Conservation (phyloP, 2,329 filamentous ascomycete species). For the Keithomyces neogunnii region DNA sequence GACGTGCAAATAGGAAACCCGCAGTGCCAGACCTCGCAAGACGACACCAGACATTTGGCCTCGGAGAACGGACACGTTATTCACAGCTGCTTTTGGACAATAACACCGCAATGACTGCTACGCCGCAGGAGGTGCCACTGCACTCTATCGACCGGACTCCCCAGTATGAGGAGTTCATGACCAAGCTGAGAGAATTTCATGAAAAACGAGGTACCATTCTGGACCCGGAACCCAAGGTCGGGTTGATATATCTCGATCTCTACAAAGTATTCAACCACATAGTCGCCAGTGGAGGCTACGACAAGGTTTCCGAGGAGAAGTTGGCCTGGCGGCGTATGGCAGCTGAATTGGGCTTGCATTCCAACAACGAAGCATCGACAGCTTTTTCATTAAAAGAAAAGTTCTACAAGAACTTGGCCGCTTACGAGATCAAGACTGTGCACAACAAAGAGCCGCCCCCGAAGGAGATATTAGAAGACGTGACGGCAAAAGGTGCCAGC, state of each 20-base stretch:
- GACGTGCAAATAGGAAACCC: constrained; percentile 3
- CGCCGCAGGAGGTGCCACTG: constrained; percentile 27
- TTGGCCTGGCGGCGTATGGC: constrained; percentile 78
- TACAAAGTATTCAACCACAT: constrained; percentile 72
- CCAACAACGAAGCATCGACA: constrained; percentile 69
- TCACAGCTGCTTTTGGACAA: constrained; percentile 1
- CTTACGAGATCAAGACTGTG: constrained; percentile 74
- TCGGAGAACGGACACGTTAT: constrained; percentile 1
- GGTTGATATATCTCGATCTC: constrained; percentile 66
- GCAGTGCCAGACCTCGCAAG: not conserved
- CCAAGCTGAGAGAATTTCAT: constrained; percentile 64
- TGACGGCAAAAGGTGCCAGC: constrained; percentile 75
- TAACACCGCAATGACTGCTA: constrained; percentile 12
- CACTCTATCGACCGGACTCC: constrained; percentile 49
- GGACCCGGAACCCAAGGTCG: constrained; percentile 75
- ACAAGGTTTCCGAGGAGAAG: constrained; percentile 75
- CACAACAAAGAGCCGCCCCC: constrained; percentile 77
- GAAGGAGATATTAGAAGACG: constrained; percentile 79
- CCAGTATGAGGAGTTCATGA: constrained; percentile 74
- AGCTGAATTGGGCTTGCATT: constrained; percentile 65
- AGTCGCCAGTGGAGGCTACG: constrained; percentile 72
- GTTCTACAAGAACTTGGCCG: constrained; percentile 83
- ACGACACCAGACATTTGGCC: not conserved
- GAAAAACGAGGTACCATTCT: constrained; percentile 70
- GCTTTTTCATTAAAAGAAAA: constrained; percentile 80